These are phyloP conservation scores for Lupinus albus DNA, from an alignment of 306 rosid genomes.

Conservation along the genomic window DNA sequence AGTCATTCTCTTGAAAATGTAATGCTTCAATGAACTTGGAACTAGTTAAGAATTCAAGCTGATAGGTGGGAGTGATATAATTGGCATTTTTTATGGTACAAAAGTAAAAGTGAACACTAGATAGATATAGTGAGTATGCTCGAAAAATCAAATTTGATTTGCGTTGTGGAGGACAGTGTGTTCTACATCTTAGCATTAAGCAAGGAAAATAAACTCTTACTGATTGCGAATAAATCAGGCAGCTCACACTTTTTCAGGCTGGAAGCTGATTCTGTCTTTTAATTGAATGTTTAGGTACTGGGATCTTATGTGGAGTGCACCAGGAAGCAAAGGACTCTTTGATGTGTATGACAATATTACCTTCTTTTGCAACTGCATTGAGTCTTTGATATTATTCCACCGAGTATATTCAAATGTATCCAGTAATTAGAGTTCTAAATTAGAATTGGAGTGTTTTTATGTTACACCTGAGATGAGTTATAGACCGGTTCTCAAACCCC, in stretches of 20 bases:
- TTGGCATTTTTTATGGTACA: conserved; percentile 15
- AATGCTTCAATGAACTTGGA: conserved; percentile 1
- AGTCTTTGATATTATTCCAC: conserved; percentile 21
- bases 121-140: conserved; percentile 2
- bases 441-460: conserved; percentile 23
- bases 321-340: conserved; percentile 81
- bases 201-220: conserved; percentile 6
- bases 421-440: conserved; percentile 11
- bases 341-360: conserved; percentile 73
- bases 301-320: conserved; percentile 95
- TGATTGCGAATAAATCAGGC: conserved; percentile 28
- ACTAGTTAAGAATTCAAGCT: conserved; percentile 11
- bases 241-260: conserved; percentile 15
- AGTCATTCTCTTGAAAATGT: conserved; percentile 12
- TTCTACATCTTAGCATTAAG: conserved; percentile 27
- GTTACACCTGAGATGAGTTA: conserved; percentile 20
- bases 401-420: conserved; percentile 28
- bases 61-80: conserved; percentile 15
- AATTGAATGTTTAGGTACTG: conserved; percentile 74
- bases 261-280: conserved; percentile 43
- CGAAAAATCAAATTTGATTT: conserved; percentile 29
- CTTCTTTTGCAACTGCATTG: conserved; percentile 21
- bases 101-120: conserved; percentile 14
- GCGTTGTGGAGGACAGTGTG: not conserved
- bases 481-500: conserved; percentile 23